Percentiles rank a stretch among this genome's conserved stretches.
Evolutionary conservation across 2,329 filamentous ascomycete species (phyloP).

Genomic region (Spiromastix sp.): DNA sequence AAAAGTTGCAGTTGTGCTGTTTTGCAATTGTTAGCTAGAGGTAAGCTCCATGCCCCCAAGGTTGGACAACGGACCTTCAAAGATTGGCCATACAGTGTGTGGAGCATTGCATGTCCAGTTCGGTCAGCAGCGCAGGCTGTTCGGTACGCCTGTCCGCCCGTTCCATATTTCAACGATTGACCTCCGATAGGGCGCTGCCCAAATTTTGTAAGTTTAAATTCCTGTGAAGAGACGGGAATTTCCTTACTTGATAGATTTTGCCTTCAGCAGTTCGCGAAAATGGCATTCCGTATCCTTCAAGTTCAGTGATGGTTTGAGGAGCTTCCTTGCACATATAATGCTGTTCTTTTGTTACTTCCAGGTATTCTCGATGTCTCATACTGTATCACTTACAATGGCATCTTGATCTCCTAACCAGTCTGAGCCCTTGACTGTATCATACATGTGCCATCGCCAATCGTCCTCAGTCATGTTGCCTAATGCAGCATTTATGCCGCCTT

Average conservation of each 20-base stretch:
- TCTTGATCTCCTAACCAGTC: constrained; percentile 98
- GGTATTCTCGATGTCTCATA: not conserved
- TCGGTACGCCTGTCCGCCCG: constrained; percentile 84
- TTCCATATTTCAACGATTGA: constrained; percentile 76
- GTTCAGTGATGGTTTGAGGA: constrained; percentile 80
- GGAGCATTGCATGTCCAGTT: constrained; percentile 81
- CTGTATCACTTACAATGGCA: constrained; percentile 51
- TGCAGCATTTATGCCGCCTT: constrained; percentile 43
- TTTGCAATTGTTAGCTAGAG: constrained; percentile 1
- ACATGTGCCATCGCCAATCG: constrained; percentile 99
- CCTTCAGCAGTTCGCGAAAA: constrained; percentile 90
- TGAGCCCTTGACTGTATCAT: constrained; percentile 95
- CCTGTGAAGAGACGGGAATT: not conserved
- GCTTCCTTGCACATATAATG: constrained; percentile 98
- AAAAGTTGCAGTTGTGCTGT: constrained; percentile 81
- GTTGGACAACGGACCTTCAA: constrained; percentile 50
- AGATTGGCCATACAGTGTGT: constrained; percentile 86
- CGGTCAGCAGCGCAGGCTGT: constrained; percentile 73
- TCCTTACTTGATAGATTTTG: constrained; percentile 11
- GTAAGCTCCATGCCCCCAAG: not conserved
- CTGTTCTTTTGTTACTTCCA: constrained; percentile 2
- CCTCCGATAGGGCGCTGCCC: constrained; percentile 79
- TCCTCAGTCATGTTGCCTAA: constrained; percentile 75
- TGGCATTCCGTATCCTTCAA: constrained; percentile 95
- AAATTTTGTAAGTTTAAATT: not conserved